phyloP scores from a whole-genome alignment of 2,329 filamentous ascomycete species.

The Diaporthe destruens region DNA sequence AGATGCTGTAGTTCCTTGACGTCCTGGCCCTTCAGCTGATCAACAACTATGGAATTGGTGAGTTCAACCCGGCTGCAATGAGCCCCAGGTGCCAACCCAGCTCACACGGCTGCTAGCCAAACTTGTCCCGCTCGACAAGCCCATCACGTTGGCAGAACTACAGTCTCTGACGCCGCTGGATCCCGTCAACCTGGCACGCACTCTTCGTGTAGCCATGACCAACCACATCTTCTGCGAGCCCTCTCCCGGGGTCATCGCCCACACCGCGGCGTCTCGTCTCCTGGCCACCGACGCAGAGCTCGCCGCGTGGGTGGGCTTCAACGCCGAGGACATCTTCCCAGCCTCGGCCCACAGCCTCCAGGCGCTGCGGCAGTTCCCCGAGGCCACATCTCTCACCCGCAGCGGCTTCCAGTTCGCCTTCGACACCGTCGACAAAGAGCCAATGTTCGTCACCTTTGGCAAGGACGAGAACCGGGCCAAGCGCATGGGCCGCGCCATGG shows the following conservation, averaged over 20 bases:
- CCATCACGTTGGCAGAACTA: constrained; percentile 61
- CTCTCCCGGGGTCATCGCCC: constrained; percentile 62
- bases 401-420: constrained; percentile 66
- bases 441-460: constrained; percentile 67
- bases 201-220: constrained; percentile 70
- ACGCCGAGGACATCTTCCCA: constrained; percentile 66
- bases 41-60: constrained; percentile 64
- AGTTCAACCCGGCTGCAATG: constrained; percentile 41
- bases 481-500: constrained; percentile 68
- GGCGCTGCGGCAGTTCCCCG: constrained; percentile 59
- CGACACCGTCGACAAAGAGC: constrained; percentile 62
- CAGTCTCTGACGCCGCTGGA: constrained; percentile 60
- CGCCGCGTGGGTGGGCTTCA: constrained; percentile 68
- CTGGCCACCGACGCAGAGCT: constrained; percentile 63
- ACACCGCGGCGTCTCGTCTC: constrained; percentile 66
- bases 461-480: constrained; percentile 61
- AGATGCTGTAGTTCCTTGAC: constrained; percentile 59
- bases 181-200: constrained; percentile 62
- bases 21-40: constrained; percentile 64
- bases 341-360: constrained; percentile 60
- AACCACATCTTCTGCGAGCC: constrained; percentile 68
- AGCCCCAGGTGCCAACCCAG: not conserved
- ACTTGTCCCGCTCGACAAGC: constrained; percentile 61
- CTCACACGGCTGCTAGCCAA: constrained; percentile 52
- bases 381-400: constrained; percentile 61